Evolutionary conservation across 805 yeast species (phyloP), one percentile per base, ranked within the genome.

Genomic region (Kuraishia piskuri): DNA sequence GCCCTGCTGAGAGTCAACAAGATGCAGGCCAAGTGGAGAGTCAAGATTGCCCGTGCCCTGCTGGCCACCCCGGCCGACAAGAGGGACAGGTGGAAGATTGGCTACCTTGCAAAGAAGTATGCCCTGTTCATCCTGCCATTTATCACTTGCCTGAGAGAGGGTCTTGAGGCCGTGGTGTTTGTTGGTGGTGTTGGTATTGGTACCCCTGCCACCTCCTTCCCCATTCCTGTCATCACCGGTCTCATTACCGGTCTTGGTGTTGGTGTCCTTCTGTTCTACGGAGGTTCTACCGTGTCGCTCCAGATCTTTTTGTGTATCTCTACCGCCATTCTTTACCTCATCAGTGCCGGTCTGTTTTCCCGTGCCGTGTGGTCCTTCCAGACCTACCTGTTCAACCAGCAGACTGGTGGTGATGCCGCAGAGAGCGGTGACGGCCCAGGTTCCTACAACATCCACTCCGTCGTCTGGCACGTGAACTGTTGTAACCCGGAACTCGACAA

Each of bases 381-480:
- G 72, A 77, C 74, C 65, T 76, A 90, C 69, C 66, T 64, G 22
- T 92, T 78, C 76, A 77, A 80, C 68, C 60, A 73, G 56, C 64
- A 74, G 52, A 82, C 95, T 37, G 98, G 98, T 67, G 96, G 97
- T 73, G 97, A 92, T 73, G 96, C 95, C 23, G 79, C 96, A 44
- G 98, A 92, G 71, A 73, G 77, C 61, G 98, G 98, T 63, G 77
- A 84, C 53, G 99, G 99, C 61, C 92, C 96, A 47, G 99, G 99
- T 66, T 86, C 97, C 23, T 92, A 92, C 72, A 84, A 92, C 70
- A 81, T 92, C 63, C 63, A 75, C 51, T 79, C 78, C 63, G 72
- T 87, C 14, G 97, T 92, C 24, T 92, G 96, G 91, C 99, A 92
- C 73, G 95, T 92, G 57, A 90, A 92, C 78, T 92, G 97, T 74